These are phyloP conservation scores for Schoenoplectus tabernaemontani DNA, from an alignment of 202 grass and related monocot species.

Conservation along the genomic window DNA sequence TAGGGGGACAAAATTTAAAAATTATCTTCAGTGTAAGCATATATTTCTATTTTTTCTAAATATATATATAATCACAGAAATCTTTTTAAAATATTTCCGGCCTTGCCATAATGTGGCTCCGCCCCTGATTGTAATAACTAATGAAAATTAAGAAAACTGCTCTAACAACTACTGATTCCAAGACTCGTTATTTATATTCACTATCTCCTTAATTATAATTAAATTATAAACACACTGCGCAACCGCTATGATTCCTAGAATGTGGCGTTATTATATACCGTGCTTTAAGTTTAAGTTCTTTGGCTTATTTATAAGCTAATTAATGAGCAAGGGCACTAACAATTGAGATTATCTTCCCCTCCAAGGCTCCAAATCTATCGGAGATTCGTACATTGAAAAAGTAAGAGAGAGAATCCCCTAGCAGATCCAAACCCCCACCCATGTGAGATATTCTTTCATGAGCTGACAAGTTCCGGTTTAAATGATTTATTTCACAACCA, in stretches of 20 bases:
- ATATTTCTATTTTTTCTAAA: too few relatives aligned
- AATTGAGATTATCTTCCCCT: neutral
- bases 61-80: too few relatives aligned
- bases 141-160: too few relatives aligned
- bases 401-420: neutral
- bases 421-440: neutral
- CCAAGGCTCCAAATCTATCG: neutral
- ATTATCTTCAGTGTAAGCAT: too few relatives aligned
- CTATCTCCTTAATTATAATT: neutral
- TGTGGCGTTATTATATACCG: neutral
- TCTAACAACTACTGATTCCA: neutral
- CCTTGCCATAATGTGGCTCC: too few relatives aligned
- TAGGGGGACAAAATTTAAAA: too few relatives aligned
- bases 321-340: neutral
- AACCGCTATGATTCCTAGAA: neutral
- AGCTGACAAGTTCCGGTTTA: neutral
- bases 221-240: neutral
- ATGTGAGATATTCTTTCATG: slow-evolving; percentile 7
- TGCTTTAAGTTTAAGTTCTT: neutral
- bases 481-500: neutral
- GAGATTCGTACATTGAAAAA: neutral
- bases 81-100: too few relatives aligned
- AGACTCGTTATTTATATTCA: neutral
- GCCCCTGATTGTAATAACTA: too few relatives aligned
- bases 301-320: neutral